A percentile compares a stretch with the other conserved stretches of the same genome.
phyloP scores from a whole-genome alignment of 139 green algal species.

The Micromonas commoda region DNA sequence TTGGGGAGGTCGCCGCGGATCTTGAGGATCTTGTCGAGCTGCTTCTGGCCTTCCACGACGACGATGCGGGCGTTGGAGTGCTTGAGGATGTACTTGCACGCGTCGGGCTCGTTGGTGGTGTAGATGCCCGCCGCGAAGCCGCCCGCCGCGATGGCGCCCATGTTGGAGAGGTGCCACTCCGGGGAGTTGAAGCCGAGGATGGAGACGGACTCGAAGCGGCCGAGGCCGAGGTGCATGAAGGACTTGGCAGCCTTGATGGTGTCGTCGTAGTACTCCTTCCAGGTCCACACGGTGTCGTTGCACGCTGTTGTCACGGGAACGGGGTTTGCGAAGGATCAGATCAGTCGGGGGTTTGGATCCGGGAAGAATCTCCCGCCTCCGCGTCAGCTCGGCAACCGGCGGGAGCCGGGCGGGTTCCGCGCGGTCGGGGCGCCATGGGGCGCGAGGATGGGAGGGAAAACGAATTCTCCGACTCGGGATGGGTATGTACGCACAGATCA shows the following conservation, averaged over 20 bases:
- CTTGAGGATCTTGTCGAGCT: conserved; percentile 22
- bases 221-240: conserved; percentile 15
- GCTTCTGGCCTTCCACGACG: conserved; percentile 23
- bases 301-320: too few relatives aligned
- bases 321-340: too few relatives aligned
- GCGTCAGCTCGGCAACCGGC: too few relatives aligned
- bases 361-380: too few relatives aligned
- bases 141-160: conserved; percentile 19
- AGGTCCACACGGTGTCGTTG: conserved; percentile 1
- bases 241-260: neutral
- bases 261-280: conserved; percentile 26
- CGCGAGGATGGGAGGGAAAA: too few relatives aligned
- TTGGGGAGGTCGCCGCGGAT: conserved; percentile 2
- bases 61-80: conserved; percentile 18
- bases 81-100: conserved; percentile 26
- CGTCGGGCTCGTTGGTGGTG: conserved; percentile 25
- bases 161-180: conserved; percentile 28
- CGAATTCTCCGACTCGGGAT: too few relatives aligned
- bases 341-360: too few relatives aligned
- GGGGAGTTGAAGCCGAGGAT: conserved; percentile 28
- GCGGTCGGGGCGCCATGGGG: too few relatives aligned
- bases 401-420: too few relatives aligned
- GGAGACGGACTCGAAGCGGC: conserved; percentile 18
- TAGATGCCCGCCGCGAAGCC: conserved; percentile 26
- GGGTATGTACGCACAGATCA: too few relatives aligned